Evolutionary conservation across 106 monocot species (phyloP), one percentile per base, ranked within the genome.

Genomic region (Acanthochlamys bracteata): DNA sequence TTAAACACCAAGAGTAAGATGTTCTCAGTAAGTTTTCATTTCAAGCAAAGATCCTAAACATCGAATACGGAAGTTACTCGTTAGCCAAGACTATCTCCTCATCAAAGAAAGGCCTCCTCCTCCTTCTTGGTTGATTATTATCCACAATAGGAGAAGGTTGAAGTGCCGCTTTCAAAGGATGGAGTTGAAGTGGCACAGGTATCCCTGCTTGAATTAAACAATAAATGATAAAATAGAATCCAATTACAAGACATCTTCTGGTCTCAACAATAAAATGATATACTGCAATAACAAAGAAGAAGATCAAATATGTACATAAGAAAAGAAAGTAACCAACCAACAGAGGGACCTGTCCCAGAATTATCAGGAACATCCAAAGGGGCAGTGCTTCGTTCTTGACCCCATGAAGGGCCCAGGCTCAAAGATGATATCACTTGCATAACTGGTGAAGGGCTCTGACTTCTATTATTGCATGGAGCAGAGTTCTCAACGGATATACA

Each of bases 71-170:
- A 16, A 80, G 77, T 66, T 70, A 90, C 90, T 12, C 68, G 71
- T 90, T 86, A 43, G 54, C 73, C 75, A 90, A 74, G 7, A 90
- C 83, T 19, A 90, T 11, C 14, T 56, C 7, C 49, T 56, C 63
- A 62, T 85, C 90, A 75, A 78, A 80, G 24, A 52, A 73, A 11
- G 43, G 72, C 63, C 70, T 85, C 25, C 69, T 82, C 20, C 70
- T 79, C 63, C 46, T 73, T 61, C 47, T 89, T 59, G 25, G 27
- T 12, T 59, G 57, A 57, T 67, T 20, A 39, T 49, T 62, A 13
- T 80, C 64, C 3, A 52, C 65, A 58, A 67, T 55, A 42, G 82
- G 76, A 60, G 82, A 76, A 24, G 81, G 79, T 61, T 73, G 66
- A 63, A 87, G 66, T 39, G 62, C 68, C 16, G 79, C 39, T 10